Percentiles rank a stretch among this genome's conserved stretches.
phyloP scores from a whole-genome alignment of 2,329 filamentous ascomycete species.

The Microcera coccophila region DNA sequence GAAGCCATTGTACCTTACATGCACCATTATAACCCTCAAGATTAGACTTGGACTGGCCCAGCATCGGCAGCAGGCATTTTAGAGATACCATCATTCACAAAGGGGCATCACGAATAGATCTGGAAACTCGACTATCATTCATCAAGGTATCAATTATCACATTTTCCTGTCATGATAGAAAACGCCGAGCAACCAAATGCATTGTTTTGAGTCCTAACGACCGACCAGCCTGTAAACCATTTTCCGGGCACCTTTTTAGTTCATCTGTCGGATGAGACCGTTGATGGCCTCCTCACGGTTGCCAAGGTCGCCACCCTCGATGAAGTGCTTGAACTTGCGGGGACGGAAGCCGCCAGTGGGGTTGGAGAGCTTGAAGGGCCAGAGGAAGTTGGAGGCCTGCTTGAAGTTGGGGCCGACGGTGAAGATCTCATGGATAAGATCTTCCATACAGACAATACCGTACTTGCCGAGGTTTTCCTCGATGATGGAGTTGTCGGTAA shows the following conservation, averaged over 20 bases:
- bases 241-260: slow-evolving; percentile 54
- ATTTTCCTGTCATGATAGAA: slow-evolving; percentile 37
- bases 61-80: neutral
- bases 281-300: slow-evolving; percentile 99
- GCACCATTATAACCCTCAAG: neutral
- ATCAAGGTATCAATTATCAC: slow-evolving; percentile 39
- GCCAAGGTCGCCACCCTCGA: slow-evolving; percentile 96
- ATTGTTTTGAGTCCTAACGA: slow-evolving; percentile 31
- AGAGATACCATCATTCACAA: neutral
- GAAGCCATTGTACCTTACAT: neutral
- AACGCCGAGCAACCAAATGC: slow-evolving; percentile 41
- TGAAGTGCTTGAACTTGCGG: slow-evolving; percentile 98
- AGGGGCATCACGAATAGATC: slow-evolving; percentile 17
- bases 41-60: neutral
- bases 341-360: slow-evolving; percentile 93
- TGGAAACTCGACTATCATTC: slow-evolving; percentile 40
- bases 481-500: slow-evolving; percentile 97
- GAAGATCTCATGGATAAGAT: slow-evolving; percentile 98
- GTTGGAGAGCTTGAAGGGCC: slow-evolving; percentile 99
- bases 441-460: slow-evolving; percentile 98
- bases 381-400: slow-evolving; percentile 98
- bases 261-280: slow-evolving; percentile 94
- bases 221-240: slow-evolving; percentile 22
- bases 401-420: slow-evolving; percentile 99
- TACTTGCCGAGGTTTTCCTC: slow-evolving; percentile 96